Evolutionary conservation across 73 alveolate species (phyloP), one percentile per base, ranked within the genome.

Genomic region (Diophrys sp.): DNA sequence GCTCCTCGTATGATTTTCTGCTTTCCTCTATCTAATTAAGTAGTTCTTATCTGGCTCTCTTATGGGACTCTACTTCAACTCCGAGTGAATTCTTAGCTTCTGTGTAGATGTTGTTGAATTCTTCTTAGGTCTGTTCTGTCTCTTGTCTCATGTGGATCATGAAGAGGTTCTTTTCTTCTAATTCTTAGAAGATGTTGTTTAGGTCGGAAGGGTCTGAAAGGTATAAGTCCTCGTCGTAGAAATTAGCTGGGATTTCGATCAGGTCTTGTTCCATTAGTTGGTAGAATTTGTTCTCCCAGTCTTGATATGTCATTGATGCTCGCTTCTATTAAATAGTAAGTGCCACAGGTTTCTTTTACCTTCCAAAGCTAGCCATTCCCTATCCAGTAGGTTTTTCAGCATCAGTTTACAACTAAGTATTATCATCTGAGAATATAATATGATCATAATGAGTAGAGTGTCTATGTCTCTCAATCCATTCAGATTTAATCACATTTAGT

Each of bases 201-300:
- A 90, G 84, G 67, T 90, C 91, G 71, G 85, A 81, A 62, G 96
- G 96, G 73, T 90, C 96, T 30, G 85, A 73, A 84, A 78, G 85
- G 79, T 57, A 81, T 18, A 90, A 72, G 72, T 90, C 94, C 81
- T 90, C 84, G 32, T 72, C 75, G 31, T 54, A 74, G 80, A 66
- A 74, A 66, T 82, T 80, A 8, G 24, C 70, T 29, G 84, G 85
- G 31, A 82, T 44, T 27, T 82, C 84, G 68, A 82, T 82, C 26
- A 68, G 24, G 29, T 82, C 90, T 26, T 82, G 80, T 18, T 33
- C 69, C 33, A 62, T 14, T 0, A 82, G 75, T 70, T 29, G 55
- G 25, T 82, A 75, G 34, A 82, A 82, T 55, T 74, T 74, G 56
- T 34, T 55, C 31, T 82, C 90, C 90, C 90, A 82, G 33, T 82